Evolutionary conservation across 106 monocot species (phyloP), one percentile per base, ranked within the genome.

Genomic region (Phalaenopsis equestris): DNA sequence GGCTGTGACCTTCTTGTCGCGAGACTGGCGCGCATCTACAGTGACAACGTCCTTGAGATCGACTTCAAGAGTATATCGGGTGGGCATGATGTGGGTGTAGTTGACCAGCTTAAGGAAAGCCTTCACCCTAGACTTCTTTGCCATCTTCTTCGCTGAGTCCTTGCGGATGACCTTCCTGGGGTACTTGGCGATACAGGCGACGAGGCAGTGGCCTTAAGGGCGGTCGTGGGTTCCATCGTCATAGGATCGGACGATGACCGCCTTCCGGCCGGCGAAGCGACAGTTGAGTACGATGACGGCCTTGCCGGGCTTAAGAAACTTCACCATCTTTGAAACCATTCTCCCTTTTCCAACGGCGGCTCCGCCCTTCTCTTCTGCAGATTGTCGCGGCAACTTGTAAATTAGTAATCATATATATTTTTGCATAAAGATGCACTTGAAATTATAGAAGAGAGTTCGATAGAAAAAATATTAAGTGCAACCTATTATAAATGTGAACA

Each of bases 31-130:
- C 16, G 84, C 79, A 4, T 90, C 90, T 41, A 80, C 18, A 79
- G 78, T 84, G 57, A 84, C 87, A 6, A 78, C 79, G 18, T 90
- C 90, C 87, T 90, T 90, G 52, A 90, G 86, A 36, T 90, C 90
- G 42, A 90, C 86, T 48, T 90, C 90, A 75, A 90, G 83, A 39
- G 85, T 87, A 82, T 90, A 90, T 17, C 90, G 73, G 2, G 87
- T 87, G 9, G 90, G 90, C 90, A 90, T 90, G 48, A 90, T 82
- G 85, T 90, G 90, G 75, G 79, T 85, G 81, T 90, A 90, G 83
- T 90, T 90, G 23, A 90, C 90, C 15, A 90, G 75, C 88, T 90
- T 90, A 30, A 90, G 46, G 82, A 90, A 90, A 14, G 85, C 85
- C 87, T 88, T 90, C 67, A 90, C 87, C 55, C 90, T 75, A 10